phyloP scores from a whole-genome alignment of 805 yeast species.

The Maudiozyma barnettii region DNA sequence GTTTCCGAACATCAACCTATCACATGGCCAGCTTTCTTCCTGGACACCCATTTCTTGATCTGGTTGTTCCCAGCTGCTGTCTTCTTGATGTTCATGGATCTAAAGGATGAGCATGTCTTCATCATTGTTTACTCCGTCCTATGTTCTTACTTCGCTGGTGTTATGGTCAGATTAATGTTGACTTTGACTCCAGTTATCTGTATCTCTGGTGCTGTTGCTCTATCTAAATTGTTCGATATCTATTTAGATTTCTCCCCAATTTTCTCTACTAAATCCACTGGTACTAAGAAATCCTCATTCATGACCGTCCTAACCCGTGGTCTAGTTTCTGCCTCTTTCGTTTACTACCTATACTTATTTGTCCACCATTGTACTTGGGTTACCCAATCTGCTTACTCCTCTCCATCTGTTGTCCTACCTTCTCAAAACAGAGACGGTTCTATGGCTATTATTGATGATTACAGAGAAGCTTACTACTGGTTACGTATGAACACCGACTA shows the following conservation, averaged over 20 bases:
- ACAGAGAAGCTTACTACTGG: conserved; percentile 98
- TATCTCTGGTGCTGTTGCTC: conserved; percentile 82
- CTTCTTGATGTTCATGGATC: conserved; percentile 78
- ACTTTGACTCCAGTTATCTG: conserved; percentile 95
- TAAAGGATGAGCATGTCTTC: conserved; percentile 86
- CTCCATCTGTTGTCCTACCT: conserved; percentile 94
- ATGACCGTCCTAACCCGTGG: conserved; percentile 45
- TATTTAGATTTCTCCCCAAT: conserved; percentile 53
- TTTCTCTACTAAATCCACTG: background rate
- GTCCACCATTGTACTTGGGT: conserved; percentile 97
- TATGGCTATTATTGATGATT: conserved; percentile 81
- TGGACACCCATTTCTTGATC: conserved; percentile 83
- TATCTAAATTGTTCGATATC: conserved; percentile 74
- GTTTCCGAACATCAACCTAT: conserved; percentile 99
- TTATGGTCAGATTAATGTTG: conserved; percentile 95
- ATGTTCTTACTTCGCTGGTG: conserved; percentile 96
- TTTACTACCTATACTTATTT: conserved; percentile 66
- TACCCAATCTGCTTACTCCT: conserved; percentile 88
- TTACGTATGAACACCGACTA: conserved; percentile 94
- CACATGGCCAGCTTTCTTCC: conserved; percentile 98
- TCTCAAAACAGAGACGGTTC: conserved; percentile 76
- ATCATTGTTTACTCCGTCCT: conserved; percentile 86
- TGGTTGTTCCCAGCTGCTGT: conserved; percentile 99
- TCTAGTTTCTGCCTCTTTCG: conserved; percentile 56
- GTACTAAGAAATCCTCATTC: conserved; percentile 9